Base-by-base conservation (phyloP, 805 yeast species). In the Wickerhamiella bombiphila region DNA sequence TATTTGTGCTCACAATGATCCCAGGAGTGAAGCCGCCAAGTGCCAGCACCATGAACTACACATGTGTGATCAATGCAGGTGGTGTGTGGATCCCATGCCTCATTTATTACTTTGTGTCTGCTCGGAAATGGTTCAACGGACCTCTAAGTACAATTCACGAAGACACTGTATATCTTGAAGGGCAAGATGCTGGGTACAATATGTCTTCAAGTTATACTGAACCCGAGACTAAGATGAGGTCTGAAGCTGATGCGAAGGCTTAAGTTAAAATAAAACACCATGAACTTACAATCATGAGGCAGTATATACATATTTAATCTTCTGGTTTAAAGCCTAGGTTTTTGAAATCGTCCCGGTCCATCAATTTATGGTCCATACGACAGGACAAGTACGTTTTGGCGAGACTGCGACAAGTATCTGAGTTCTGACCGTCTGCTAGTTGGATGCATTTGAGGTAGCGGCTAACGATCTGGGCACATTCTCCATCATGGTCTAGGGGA, bases 401-500 rank as follows among this genome's bases (percentile, higher is more conserved):
- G 31, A 86, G 60, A 1, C 76, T 53, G 32, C 97, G 64, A 57
- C 98, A 86, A 56, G 83, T 82, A n/a, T 85, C 80, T 3, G 96
- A 88, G 57, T 88, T 85, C 47, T 76, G 75, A 42, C 88, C 88
- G 39, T 68, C 68, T 13, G 85, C 82, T 22, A 74, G 61, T 53
- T 79, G 76, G 58, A 88, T 61, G 59, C 98, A 88, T 34, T 72
- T 61, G 44, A 88, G 61, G 54, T 88, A 88, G 34, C 70, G 70
- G 32, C 66, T 55, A 91, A 86, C 91, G 41, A 73, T 70, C 17
- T 65, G 64, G 17, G 74, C 72, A 54, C 97, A 88, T 46, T 91
- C 97, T 5, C 69, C 70, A 42, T 71, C 76, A 53, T 88, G 98
- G 53, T 88, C 98, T 32, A 88, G 63, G 0, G 97, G 98, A 58